Conservation (phyloP, 495 filamentous ascomycete species). For the Xylaria longipes region DNA sequence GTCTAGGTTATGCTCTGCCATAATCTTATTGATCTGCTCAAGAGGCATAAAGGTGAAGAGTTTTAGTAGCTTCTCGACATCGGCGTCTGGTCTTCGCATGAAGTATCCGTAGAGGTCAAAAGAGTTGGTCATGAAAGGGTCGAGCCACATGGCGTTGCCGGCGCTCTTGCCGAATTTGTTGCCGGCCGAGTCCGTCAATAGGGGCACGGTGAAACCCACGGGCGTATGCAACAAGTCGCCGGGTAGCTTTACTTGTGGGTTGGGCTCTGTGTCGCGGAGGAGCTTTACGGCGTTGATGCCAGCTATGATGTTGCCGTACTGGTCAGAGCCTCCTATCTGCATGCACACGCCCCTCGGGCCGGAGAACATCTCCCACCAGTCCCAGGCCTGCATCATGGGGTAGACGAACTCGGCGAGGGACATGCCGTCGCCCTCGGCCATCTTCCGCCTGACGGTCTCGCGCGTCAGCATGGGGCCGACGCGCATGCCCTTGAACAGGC, state of each 20-base stretch:
- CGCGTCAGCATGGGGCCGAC: slow-evolving; percentile 85
- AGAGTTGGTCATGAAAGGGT: slow-evolving; percentile 74
- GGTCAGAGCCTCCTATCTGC: slow-evolving; percentile 93
- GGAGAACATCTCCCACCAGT: slow-evolving; percentile 84
- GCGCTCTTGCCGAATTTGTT: slow-evolving; percentile 95
- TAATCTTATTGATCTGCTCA: slow-evolving; percentile 64
- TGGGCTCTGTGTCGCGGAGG: slow-evolving; percentile 62
- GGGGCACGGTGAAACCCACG: slow-evolving; percentile 86
- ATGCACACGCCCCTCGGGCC: slow-evolving; percentile 66
- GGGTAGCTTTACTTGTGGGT: slow-evolving; percentile 38
- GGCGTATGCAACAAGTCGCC: slow-evolving; percentile 50
- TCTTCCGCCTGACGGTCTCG: slow-evolving; percentile 86
- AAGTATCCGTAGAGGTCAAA: slow-evolving; percentile 93
- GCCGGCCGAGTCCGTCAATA: slow-evolving; percentile 84
- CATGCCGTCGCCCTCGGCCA: slow-evolving; percentile 85
- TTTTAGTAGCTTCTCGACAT: slow-evolving; percentile 80
- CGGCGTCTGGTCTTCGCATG: slow-evolving; percentile 78
- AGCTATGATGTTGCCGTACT: slow-evolving; percentile 94
- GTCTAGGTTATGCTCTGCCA: slow-evolving; percentile 68
- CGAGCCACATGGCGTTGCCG: slow-evolving; percentile 94
- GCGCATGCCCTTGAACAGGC: slow-evolving; percentile 73
- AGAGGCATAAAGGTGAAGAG: slow-evolving; percentile 89
- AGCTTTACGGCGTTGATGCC: slow-evolving; percentile 85
- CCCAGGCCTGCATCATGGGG: slow-evolving; percentile 93
- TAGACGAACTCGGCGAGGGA: slow-evolving; percentile 94